Conservation (phyloP, 768 basidiomycete genomes). For the Pleurotus tuoliensis region DNA sequence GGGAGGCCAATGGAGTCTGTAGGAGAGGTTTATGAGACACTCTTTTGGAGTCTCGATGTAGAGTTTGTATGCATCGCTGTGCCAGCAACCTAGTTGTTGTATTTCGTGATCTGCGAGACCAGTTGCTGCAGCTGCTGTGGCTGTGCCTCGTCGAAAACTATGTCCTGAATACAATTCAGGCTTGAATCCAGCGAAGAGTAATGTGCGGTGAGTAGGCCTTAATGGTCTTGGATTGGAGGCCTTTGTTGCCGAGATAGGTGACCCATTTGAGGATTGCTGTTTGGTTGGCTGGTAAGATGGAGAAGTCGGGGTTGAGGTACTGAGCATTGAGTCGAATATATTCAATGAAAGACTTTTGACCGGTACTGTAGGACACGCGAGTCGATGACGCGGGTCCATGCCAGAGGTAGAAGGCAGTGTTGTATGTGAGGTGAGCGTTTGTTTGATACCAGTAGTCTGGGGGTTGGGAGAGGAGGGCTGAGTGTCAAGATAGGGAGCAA, state of each 20-base stretch:
- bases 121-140: neutral
- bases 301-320: slow-evolving; percentile 9
- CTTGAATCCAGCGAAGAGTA: neutral
- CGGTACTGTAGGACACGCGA: slow-evolving; percentile 18
- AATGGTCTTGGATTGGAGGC: slow-evolving; percentile 9
- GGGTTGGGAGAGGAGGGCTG: slow-evolving; percentile 13
- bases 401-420: slow-evolving; percentile 23
- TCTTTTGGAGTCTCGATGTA: slow-evolving; percentile 4
- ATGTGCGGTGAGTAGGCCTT: too few species aligned
- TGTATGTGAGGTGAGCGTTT: slow-evolving; percentile 11
- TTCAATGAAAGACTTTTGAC: slow-evolving; percentile 25
- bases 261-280: slow-evolving; percentile 19
- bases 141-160: neutral
- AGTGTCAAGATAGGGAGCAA: slow-evolving; percentile 16
- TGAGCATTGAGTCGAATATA: slow-evolving; percentile 18
- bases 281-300: slow-evolving; percentile 15
- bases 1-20: neutral
- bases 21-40: neutral
- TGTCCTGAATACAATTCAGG: neutral
- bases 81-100: slow-evolving; percentile 5
- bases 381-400: slow-evolving; percentile 20
- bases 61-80: slow-evolving; percentile 8
- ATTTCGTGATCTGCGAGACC: slow-evolving; percentile 7
- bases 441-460: slow-evolving; percentile 18
- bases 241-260: slow-evolving; percentile 8